phyloP scores from a whole-genome alignment of 225 moss, liverwort and hornwort species.

The Sphagnum contortum region DNA sequence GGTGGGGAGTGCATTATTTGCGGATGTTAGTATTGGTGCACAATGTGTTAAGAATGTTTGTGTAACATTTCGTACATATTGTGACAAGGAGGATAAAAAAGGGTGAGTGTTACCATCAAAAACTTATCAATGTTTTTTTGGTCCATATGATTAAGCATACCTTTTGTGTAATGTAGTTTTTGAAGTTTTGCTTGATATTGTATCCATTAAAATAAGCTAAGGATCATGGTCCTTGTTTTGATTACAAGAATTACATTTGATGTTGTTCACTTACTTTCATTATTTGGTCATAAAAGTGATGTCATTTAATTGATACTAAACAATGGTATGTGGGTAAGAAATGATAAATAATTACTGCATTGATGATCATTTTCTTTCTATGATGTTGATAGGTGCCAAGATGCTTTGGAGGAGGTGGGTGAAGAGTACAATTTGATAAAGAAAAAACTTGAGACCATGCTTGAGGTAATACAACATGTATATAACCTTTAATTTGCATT shows the following conservation, averaged over 20 bases:
- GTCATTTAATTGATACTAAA: too few species aligned
- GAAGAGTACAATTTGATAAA: slow-evolving; percentile 35
- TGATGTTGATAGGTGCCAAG: slow-evolving; percentile 30
- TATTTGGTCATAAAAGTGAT: too few species aligned
- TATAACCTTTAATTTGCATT: too few species aligned
- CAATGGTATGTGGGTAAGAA: too few species aligned
- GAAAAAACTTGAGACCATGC: slow-evolving; percentile 33
- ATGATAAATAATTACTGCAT: background rate
- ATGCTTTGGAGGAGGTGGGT: slow-evolving; percentile 33
- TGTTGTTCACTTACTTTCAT: background rate
- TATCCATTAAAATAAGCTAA: background rate
- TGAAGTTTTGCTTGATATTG: background rate
- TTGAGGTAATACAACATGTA: slow-evolving; percentile 17
- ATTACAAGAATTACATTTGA: background rate
- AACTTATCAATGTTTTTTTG: background rate
- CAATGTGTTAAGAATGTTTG: slow-evolving; percentile 43
- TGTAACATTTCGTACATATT: slow-evolving; percentile 37
- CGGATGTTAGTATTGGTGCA: slow-evolving; percentile 33
- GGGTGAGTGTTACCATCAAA: slow-evolving; percentile 15
- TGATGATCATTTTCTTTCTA: background rate
- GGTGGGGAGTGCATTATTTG: background rate
- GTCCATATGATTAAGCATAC: background rate
- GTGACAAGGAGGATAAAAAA: slow-evolving; percentile 37
- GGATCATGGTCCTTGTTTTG: background rate
- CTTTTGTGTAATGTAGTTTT: background rate